phyloP scores from a whole-genome alignment of 441 rosid species.

The Croton laevigatus region DNA sequence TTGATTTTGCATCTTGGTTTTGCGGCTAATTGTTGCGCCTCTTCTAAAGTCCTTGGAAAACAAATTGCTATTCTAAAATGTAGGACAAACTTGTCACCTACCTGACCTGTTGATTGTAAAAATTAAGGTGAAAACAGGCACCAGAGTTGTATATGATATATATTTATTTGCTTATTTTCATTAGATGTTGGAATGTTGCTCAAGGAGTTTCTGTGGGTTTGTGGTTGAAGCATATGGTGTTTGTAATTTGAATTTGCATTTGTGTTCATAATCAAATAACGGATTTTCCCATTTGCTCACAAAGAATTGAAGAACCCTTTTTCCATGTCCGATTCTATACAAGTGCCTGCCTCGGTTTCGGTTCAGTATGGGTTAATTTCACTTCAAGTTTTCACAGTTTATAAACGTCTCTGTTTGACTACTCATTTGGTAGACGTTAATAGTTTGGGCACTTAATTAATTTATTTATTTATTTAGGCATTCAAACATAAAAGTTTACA shows the following conservation, averaged over 20 bases:
- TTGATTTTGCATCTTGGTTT: conserved; percentile 31
- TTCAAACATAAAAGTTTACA: too few relatives aligned
- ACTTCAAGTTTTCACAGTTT: too few relatives aligned
- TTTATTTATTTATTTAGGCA: too few relatives aligned
- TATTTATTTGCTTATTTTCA: conserved; percentile 6
- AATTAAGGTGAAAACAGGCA: background rate
- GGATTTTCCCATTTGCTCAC: background rate
- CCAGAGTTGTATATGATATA: conserved; percentile 11
- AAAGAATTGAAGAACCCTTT: background rate
- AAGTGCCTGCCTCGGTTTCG: too few relatives aligned
- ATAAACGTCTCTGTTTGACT: too few relatives aligned
- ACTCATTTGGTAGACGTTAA: too few relatives aligned
- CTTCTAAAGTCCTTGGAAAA: background rate
- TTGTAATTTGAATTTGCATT: conserved; percentile 4
- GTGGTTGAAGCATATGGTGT: background rate
- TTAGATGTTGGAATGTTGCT: conserved; percentile 6
- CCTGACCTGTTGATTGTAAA: background rate
- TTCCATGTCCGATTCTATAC: too few relatives aligned
- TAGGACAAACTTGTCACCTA: background rate
- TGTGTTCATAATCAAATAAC: conserved; percentile 7
- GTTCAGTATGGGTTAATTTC: too few relatives aligned
- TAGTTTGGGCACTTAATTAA: too few relatives aligned
- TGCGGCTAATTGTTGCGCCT: background rate
- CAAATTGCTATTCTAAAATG: background rate
- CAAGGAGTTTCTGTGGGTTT: background rate